phyloP scores from a whole-genome alignment of 139 green algal genomes.

The Asterochloris erici region DNA sequence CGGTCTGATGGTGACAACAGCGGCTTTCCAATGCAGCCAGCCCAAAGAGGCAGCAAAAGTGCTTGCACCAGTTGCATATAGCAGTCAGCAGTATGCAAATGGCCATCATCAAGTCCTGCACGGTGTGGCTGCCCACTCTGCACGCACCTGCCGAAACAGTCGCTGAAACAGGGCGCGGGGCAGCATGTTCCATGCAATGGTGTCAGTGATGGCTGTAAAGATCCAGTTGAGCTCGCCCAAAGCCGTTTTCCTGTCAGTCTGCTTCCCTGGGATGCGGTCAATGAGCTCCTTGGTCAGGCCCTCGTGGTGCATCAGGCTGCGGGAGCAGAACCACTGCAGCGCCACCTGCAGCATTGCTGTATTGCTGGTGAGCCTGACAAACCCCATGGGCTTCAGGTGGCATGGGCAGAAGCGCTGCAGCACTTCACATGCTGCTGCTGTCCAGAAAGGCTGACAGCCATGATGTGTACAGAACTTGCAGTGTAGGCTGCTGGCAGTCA shows the following conservation, averaged over 20 bases:
- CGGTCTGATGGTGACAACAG: no score
- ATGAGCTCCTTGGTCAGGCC: constrained; percentile 79
- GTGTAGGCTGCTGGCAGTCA: no score
- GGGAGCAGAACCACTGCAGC: constrained; percentile 81
- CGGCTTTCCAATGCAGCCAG: no score
- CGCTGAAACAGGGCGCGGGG: constrained; percentile 93
- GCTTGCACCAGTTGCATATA: no score
- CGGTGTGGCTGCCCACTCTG: no score
- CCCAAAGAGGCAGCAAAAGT: no score
- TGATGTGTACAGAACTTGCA: background rate
- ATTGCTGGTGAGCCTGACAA: background rate
- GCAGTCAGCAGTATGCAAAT: no score
- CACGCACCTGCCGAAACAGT: constrained; percentile 86
- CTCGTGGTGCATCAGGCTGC: constrained; percentile 49
- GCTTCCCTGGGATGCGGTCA: constrained; percentile 74
- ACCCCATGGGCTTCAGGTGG: no score
- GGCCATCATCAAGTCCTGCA: no score
- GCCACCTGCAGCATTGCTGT: constrained; percentile 60
- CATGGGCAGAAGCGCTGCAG: background rate
- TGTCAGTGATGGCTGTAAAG: constrained; percentile 99
- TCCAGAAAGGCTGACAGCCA: background rate
- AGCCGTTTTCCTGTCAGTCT: constrained; percentile 96
- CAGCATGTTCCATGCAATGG: constrained; percentile 98
- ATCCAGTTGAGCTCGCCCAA: constrained; percentile 99
- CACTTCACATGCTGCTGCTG: background rate